Evolutionary conservation across 371 early-diverging fungal genomes (phyloP), one percentile per base, ranked within the genome.

Genomic region (Sporodiniella umbellata): DNA sequence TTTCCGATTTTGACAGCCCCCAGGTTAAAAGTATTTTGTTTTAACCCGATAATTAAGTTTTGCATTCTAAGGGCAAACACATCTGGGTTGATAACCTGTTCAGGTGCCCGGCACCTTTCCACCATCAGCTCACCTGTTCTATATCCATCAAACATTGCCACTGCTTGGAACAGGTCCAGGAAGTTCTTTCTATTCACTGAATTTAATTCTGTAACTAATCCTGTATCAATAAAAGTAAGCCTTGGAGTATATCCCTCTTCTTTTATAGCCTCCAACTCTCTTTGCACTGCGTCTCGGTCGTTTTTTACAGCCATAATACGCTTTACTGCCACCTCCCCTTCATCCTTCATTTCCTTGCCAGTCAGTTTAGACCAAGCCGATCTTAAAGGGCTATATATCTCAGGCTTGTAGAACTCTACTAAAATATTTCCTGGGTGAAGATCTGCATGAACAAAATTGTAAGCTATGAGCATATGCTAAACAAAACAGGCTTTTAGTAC

Each of bases 381-480:
- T 51, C 80, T 68, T 58, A 82, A 54, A n/a, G 83, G 64, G 59
- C 77, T 71, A 50, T 82, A 67, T 7, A 75, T 75, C n/a, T 79
- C 72, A 7, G 84, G 87, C 48, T 84, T 84, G 48, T 80, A 75
- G 60, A 95, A 94, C 14, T 86, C 81, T 7, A 97, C 85, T 75
- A 94, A 75, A 33, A 96, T 94, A 62, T 97, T 97, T 18, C 98
- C 94, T 1, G 95, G 95, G 53, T 95, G 96, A 45, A 95, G 65
- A 66, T 98, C 95, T 3, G 93, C 93, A 60, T 96, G 97, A 8
- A 92, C 87, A 74, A 93, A 93, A 62, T 96, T 95, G 65, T 93
- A 90, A 42, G 87, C 75, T 21, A 94, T 86, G 4, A 95, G 77
- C 95, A 96, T 96, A 31, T 87, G 80, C 84, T 84, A 64, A 17